Base-by-base conservation (phyloP, 495 filamentous ascomycete species). In the Clavariopsis aquatica region DNA sequence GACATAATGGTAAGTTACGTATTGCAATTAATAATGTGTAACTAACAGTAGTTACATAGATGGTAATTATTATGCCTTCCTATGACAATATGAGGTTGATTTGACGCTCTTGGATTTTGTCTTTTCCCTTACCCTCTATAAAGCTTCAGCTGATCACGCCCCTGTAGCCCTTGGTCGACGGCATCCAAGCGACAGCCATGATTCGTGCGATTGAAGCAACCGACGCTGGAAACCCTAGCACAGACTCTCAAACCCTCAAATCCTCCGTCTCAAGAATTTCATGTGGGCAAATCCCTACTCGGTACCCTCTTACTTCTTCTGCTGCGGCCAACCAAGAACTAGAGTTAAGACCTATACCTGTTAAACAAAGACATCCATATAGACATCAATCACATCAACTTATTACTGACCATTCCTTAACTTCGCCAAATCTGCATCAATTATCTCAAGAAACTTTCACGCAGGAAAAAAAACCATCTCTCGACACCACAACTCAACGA, bases 141-240 rank as follows among this genome's bases (percentile, higher is more conserved):
- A 6, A n/a, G 15, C 38, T 43, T 17, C 2, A 15, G 15, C 5
- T 43, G 38, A 43, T 43, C n/a, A 43, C n/a, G 38, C 10, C 34
- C 19, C 43, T 60, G 63, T 54, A 54, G 56, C 56, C 63, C 27
- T 8, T 66, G 6, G 49, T 60, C 22, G 63, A 51, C 27, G 57
- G 64, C 9, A 36, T 60, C 20, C 31, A 56, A 49, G 46, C 64
- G 19, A 66, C 57, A 22, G 45, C 1, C 15, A 66, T 66, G 62
- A 66, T 66, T 26, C 56, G 64, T n/a, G 45, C 46, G 31, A 26
- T 51, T 26, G 56, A 66, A 56, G 19, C 7, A 4, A 45, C 29
- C 13, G 13, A 17, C 38, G n/a, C 38, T 3, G 31, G 12, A 34
- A 34, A 34, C 31, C 31, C 31, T 5, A 34, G 12, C 12, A 12